Evolutionary conservation across 306 rosid species (phyloP).

Genomic region (Corylus avellana): DNA sequence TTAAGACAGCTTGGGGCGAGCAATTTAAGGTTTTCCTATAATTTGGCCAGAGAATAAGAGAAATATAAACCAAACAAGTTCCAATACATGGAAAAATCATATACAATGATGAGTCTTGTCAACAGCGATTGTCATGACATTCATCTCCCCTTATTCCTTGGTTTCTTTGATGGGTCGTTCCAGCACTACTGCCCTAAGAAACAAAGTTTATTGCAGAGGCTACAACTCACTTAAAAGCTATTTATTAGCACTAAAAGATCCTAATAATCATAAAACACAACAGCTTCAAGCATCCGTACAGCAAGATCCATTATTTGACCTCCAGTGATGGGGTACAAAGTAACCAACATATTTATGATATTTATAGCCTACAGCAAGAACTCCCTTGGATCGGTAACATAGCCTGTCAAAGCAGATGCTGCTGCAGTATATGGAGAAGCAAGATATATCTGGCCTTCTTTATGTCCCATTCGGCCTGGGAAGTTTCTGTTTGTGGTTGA

Average conservation of each 20-base stretch:
- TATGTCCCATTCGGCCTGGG: constrained; percentile 98
- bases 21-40: not conserved
- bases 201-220: not conserved
- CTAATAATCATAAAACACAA: not conserved
- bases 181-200: not conserved
- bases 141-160: not conserved
- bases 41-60: not conserved
- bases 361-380: constrained; percentile 61
- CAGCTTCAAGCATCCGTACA: not conserved
- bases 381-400: constrained; percentile 90
- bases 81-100: not conserved
- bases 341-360: not conserved
- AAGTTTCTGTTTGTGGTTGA: constrained; percentile 91
- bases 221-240: not conserved
- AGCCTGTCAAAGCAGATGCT: constrained; percentile 96
- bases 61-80: not conserved
- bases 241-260: not conserved
- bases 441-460: constrained; percentile 85
- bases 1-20: too few species aligned
- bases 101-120: not conserved
- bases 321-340: not conserved
- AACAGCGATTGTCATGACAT: not conserved
- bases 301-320: not conserved
- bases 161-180: not conserved
- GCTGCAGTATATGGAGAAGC: constrained; percentile 98